These are phyloP conservation scores for Talaromyces sp. DNA, from an alignment of 2,329 filamentous ascomycete species.

Conservation along the genomic window DNA sequence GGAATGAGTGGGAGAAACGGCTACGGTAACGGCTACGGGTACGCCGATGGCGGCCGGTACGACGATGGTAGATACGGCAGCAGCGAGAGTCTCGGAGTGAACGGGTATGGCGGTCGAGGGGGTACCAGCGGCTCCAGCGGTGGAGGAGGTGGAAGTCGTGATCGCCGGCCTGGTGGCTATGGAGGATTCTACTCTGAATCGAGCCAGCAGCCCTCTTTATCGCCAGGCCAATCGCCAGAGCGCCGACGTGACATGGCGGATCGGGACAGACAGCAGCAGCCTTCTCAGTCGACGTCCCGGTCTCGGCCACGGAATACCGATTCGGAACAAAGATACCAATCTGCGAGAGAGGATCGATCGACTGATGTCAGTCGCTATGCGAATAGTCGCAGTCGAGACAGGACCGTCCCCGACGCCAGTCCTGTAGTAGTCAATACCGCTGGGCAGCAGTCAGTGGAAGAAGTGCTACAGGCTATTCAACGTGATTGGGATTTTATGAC, in stretches of 20 bases:
- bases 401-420: constrained; percentile 20
- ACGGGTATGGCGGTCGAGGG: constrained; percentile 33
- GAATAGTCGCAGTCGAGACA: constrained; percentile 24
- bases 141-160: constrained; percentile 29
- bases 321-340: constrained; percentile 28
- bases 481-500: constrained; percentile 92
- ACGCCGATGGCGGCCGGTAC: constrained; percentile 38
- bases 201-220: constrained; percentile 30
- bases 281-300: constrained; percentile 33
- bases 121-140: constrained; percentile 12
- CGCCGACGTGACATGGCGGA: constrained; percentile 35
- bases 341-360: constrained; percentile 31
- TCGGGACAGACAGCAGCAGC: constrained; percentile 30
- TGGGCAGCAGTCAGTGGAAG: constrained; percentile 45
- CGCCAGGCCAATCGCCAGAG: constrained; percentile 35
- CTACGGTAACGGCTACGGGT: constrained; percentile 43
- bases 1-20: constrained; percentile 41
- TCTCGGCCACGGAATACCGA: constrained; percentile 39
- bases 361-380: constrained; percentile 26
- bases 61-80: constrained; percentile 39
- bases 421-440: constrained; percentile 14
- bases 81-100: constrained; percentile 34
- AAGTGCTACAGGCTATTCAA: constrained; percentile 79
- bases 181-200: constrained; percentile 45
- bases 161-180: constrained; percentile 47